Conservation (phyloP, 2,329 filamentous ascomycete species). For the Pseudonectria buxi region DNA sequence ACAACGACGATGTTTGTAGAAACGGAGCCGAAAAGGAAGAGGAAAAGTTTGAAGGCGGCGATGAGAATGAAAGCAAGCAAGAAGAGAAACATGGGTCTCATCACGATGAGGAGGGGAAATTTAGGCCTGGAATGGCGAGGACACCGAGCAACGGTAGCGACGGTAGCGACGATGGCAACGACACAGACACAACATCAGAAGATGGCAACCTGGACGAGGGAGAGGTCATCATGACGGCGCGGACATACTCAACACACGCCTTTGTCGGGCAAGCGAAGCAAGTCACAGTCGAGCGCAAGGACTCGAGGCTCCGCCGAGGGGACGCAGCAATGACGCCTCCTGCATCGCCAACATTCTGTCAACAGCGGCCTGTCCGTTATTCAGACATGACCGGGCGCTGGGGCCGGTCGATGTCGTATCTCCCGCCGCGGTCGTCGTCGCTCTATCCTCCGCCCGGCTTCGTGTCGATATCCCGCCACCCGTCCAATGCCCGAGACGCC, state of each 20-base stretch:
- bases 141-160: neutral
- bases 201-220: neutral
- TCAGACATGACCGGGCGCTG: too few relatives aligned
- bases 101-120: too few relatives aligned
- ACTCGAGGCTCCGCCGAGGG: neutral
- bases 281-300: constrained; percentile 7
- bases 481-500: constrained; percentile 13
- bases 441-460: too few relatives aligned
- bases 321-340: too few relatives aligned
- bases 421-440: too few relatives aligned
- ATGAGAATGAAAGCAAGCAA: too few relatives aligned
- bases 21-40: too few relatives aligned
- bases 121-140: too few relatives aligned
- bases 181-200: neutral
- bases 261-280: constrained; percentile 15
- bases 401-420: too few relatives aligned
- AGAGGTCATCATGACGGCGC: neutral
- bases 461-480: constrained; percentile 4
- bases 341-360: neutral
- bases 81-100: too few relatives aligned
- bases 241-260: constrained; percentile 8
- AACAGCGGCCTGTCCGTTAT: constrained; percentile 5
- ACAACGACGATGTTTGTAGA: too few relatives aligned
- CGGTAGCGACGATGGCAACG: neutral
- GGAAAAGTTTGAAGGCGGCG: too few relatives aligned